phyloP scores from a whole-genome alignment of 176 grass and related monocot species.

The Zizania latifolia region DNA sequence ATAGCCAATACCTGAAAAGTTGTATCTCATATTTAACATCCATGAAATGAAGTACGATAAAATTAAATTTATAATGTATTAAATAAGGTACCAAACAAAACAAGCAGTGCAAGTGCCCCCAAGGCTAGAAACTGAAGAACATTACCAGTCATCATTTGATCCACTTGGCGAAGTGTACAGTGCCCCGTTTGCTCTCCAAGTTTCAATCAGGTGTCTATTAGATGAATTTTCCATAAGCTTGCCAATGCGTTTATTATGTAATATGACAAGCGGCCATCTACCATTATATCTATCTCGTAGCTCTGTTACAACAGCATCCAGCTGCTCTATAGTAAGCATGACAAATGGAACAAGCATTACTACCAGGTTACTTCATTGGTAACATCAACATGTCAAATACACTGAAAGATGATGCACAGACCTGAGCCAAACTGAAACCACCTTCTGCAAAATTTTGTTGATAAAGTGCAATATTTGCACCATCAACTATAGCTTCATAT shows the following conservation, averaged over 20 bases:
- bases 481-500: constrained; percentile 70
- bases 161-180: constrained; percentile 83
- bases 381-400: neutral
- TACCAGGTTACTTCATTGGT: neutral
- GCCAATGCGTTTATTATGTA: constrained; percentile 63
- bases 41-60: neutral
- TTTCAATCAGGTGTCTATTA: constrained; percentile 67
- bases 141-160: constrained; percentile 93
- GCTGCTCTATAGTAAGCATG: constrained; percentile 73
- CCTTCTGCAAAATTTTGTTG: constrained; percentile 94
- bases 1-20: constrained; percentile 81
- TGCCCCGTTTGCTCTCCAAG: constrained; percentile 60
- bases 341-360: constrained; percentile 25
- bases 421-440: constrained; percentile 80
- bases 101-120: neutral
- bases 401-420: constrained; percentile 30
- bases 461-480: constrained; percentile 86
- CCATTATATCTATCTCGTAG: constrained; percentile 38
- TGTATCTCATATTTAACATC: neutral
- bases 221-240: constrained; percentile 67
- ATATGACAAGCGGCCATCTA: constrained; percentile 77
- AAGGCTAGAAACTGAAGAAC: neutral
- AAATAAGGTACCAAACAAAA: constrained; percentile 11
- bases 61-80: neutral
- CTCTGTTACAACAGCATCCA: constrained; percentile 76